Evolutionary conservation across 805 yeast species (phyloP), one percentile per base, ranked within the genome.

Genomic region (Jamesozyma gamospora): DNA sequence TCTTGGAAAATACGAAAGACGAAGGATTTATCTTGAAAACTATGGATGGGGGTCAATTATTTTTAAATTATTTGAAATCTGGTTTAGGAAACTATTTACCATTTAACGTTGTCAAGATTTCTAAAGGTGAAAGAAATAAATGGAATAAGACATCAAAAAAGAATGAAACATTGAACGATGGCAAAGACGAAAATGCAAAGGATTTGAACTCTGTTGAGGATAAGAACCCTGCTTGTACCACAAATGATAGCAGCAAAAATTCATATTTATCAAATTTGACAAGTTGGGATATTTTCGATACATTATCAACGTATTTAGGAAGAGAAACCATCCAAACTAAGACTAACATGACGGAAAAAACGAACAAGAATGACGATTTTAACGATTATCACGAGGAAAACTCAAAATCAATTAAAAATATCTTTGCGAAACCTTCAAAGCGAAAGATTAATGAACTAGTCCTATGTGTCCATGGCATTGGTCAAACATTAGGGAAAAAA

Each of bases 381-480:
- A 25, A 21, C 17, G 41, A 75, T 42, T 66, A 66, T 46, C 58
- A 67, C 60, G 59, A 74, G 61, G 34, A 36, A 10, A 53, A 77
- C 60, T 42, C 72, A 43, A 53, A 64, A 46, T 65, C 67, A 0
- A 62, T 25, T 3, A 16, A 19, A 21, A 21, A 21, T n/a, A n/a
- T n/a, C n/a, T n/a, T n/a, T n/a, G n/a, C n/a, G n/a, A n/a, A n/a
- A n/a, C n/a, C 24, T 21, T 21, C 24, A 21, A 56, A 62, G 10
- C 56, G 76, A 36, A 61, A 66, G n/a, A 63, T 72, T 18, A 68
- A 68, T 35, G 75, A 72, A 56, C 63, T 90, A 45, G 75, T 88
- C 1, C 65, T 90, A n/a, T 86, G 96, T 54, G 74, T 90, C 24
- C 98, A 90, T 63, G 98, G 98, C 0, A 84, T 90, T 44, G 98